These are phyloP conservation scores for Pigoraptor vietnamica DNA, from an alignment of 78 protist genomes.

Conservation along the genomic window DNA sequence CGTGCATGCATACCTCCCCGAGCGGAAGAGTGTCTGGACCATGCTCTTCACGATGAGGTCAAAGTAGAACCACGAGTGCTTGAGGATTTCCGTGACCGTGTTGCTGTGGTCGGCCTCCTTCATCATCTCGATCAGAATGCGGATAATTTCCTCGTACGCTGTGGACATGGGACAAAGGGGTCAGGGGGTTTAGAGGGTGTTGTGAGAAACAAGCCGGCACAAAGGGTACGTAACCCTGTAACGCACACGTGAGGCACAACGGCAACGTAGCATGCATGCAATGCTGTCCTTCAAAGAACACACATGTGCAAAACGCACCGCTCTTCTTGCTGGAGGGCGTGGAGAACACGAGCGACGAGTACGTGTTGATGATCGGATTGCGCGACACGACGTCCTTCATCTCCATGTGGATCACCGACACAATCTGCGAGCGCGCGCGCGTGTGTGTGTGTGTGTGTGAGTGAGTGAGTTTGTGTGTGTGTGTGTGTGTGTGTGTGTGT, in stretches of 20 bases:
- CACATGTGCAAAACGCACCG: no score
- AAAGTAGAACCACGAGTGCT: constrained; percentile 2
- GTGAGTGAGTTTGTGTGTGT: neutral
- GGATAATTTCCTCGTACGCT: neutral
- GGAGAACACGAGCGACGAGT: neutral
- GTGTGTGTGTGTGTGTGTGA: neutral
- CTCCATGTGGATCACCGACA: neutral
- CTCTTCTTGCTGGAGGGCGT: neutral
- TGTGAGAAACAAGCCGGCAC: no score
- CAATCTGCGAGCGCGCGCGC: neutral
- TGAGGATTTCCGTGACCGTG: neutral
- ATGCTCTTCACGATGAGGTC: neutral
- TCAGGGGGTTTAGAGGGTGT: no score
- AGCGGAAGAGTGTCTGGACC: neutral
- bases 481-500: neutral
- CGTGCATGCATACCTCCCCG: no score
- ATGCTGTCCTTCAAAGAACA: no score
- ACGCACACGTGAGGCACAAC: neutral
- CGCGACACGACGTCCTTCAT: neutral
- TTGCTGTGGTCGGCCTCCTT: neutral
- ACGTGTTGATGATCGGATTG: neutral
- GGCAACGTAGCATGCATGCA: no score
- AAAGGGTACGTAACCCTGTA: neutral
- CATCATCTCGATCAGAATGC: neutral
- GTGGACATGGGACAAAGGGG: no score